Base-by-base conservation (phyloP, 2,329 filamentous ascomycete species). In the Bisporella sp. region DNA sequence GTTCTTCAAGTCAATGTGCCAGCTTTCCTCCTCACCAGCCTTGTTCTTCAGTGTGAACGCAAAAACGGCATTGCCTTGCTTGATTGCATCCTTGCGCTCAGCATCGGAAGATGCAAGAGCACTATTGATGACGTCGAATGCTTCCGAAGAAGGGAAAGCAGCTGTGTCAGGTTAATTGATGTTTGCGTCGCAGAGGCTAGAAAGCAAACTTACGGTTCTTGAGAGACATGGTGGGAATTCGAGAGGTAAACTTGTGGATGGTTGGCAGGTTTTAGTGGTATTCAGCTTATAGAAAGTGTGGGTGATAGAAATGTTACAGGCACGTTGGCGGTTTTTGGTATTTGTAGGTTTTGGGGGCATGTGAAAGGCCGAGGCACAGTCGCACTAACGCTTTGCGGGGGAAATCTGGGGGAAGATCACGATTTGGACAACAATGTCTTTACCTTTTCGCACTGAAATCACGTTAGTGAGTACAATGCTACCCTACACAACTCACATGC, bases 1-100 rank as follows among this genome's bases (percentile, higher is more conserved):
- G 64, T 95, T 80, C 78, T 96, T 96, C 55, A 99, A 82, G 69
- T 99, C 93, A 61, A 99, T 88, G 74, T 95, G 82, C 93, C 93
- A 99, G 72, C 82, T 87, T 64, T 89, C 83, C 52, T 83, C 84
- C 69, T 91, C 81, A 62, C 89, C 89, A 29, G 77, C 77, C 52
- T 75, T 71, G 78, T 99, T 99, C 79, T 95, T 97, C 59, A 99
- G 76, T 49, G 82, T 89, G 73, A 99, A 97, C 54, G 85, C 85
- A 69, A 95, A 96, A 68, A 97, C 76, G 54, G 87, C 89, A 63
- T 85, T 85, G 66, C 84, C 92, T 67, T 89, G 82, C 73, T 95
- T 92, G 70, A 97, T 85, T 60, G 92, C 91, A 59, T 90, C 84
- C 73, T 95, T 86, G 72, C 84, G 84, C 64, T 89, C 87, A 58